Percentiles rank a stretch among this genome's conserved stretches.
phyloP scores from a whole-genome alignment of 768 basidiomycete species.

The Mycena alexandri region DNA sequence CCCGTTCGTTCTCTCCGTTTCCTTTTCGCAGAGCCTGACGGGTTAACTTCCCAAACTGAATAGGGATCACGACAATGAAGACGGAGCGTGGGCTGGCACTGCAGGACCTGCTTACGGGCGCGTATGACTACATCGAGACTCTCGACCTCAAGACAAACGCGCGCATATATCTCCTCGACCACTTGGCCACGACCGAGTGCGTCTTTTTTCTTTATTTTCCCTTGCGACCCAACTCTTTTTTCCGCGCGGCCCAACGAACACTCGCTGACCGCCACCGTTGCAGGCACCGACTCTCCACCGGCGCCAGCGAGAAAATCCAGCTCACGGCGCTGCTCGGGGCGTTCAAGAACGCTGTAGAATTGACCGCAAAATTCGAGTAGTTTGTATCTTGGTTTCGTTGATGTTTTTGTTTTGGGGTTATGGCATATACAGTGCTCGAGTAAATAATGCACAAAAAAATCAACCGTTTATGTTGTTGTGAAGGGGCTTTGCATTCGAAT shows the following conservation, averaged over 20 bases:
- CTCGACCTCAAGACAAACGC: conserved; percentile 89
- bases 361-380: conserved; percentile 60
- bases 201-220: conserved; percentile 47
- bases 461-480: too few relatives aligned
- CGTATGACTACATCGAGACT: conserved; percentile 90
- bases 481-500: too few relatives aligned
- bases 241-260: background rate
- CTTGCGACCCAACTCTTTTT: background rate
- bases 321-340: conserved; percentile 90
- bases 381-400: conserved; percentile 24
- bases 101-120: conserved; percentile 92
- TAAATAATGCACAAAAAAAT: too few relatives aligned
- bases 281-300: conserved; percentile 92
- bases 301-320: conserved; percentile 95
- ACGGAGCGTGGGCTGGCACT: conserved; percentile 93
- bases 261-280: background rate
- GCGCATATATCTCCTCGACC: conserved; percentile 92
- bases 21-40: background rate
- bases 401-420: too few relatives aligned
- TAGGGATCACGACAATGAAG: conserved; percentile 85
- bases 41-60: too few relatives aligned
- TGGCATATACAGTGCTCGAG: too few relatives aligned
- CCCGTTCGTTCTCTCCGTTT: conserved; percentile 61
- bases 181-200: conserved; percentile 95
- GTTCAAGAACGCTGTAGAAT: conserved; percentile 93